A percentile compares a stretch with the other conserved stretches of the same genome.
Conservation (phyloP, 83 land plant genomes). For the Picea abies region DNA sequence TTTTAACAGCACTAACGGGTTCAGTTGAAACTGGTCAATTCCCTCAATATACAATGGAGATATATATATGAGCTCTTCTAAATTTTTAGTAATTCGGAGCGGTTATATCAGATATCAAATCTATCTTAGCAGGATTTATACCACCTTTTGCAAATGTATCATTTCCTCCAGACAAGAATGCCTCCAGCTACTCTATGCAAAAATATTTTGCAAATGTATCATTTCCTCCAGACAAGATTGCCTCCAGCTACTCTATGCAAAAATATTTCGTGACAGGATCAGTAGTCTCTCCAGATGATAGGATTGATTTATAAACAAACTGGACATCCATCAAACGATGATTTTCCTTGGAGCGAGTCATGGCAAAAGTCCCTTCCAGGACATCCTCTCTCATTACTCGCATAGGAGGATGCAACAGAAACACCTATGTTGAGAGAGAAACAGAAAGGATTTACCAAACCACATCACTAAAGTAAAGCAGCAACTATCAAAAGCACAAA, state of each 20-base stretch:
- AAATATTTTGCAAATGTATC: constrained; percentile 22
- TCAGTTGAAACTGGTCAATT: too few species aligned
- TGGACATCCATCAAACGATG: constrained; percentile 93
- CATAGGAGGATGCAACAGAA: constrained; percentile 75
- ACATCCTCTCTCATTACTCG: constrained; percentile 61
- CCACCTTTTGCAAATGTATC: neutral
- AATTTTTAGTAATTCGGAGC: too few species aligned
- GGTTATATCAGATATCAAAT: too few species aligned
- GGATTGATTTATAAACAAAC: constrained; percentile 39
- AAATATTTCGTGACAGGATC: constrained; percentile 46
- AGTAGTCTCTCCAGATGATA: constrained; percentile 39
- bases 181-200: constrained; percentile 63
- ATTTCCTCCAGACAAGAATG: too few species aligned
- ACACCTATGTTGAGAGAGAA: constrained; percentile 56
- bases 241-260: constrained; percentile 63
- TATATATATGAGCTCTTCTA: too few species aligned
- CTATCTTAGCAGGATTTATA: too few species aligned
- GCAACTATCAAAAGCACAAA: neutral
- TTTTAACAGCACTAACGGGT: too few species aligned
- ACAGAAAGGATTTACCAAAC: neutral
- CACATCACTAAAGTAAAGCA: neutral
- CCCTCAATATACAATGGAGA: too few species aligned
- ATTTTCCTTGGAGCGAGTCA: constrained; percentile 78
- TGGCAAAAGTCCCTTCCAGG: constrained; percentile 56
- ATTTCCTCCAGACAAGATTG: too few species aligned